Conservation (phyloP, 2,329 filamentous ascomycete genomes). For the Claviceps humidiphila region DNA sequence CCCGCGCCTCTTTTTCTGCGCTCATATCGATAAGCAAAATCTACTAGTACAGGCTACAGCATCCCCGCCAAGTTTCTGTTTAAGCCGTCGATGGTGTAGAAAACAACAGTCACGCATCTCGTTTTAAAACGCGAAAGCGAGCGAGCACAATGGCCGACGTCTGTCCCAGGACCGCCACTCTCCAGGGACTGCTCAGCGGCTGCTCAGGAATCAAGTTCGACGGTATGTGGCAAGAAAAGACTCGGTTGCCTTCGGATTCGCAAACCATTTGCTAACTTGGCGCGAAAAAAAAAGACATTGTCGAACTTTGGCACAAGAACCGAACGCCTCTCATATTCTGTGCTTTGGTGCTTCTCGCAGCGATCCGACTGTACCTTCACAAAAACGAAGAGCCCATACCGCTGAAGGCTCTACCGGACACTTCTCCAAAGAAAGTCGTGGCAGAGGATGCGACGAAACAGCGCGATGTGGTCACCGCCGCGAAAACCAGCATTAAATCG, state of each 20-base stretch:
- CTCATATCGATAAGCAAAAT: conserved; percentile 4
- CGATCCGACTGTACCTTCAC: conserved; percentile 30
- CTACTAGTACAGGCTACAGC: background rate
- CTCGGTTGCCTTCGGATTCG: background rate
- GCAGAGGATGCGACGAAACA: background rate
- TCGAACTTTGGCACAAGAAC: conserved; percentile 33
- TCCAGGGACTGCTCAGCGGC: background rate
- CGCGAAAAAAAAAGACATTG: conserved; percentile 18
- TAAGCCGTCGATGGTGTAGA: background rate
- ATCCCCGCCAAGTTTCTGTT: background rate
- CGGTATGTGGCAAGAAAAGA: conserved; percentile 2
- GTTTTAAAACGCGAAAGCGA: background rate
- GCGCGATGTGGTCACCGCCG: background rate
- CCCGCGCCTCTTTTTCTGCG: background rate
- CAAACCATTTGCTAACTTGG: background rate
- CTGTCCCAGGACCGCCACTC: background rate
- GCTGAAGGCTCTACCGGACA: conserved; percentile 24
- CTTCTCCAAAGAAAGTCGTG: conserved; percentile 15
- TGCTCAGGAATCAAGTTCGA: background rate
- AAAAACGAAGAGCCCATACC: conserved; percentile 20
- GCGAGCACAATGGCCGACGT: conserved; percentile 1
- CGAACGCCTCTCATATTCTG: conserved; percentile 31
- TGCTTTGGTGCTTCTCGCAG: conserved; percentile 23
- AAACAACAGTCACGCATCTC: background rate
- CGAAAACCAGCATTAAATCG: conserved; percentile 18